Base-by-base conservation (phyloP, 1,284 basidiomycete species). In the Moesziomyces sp. region DNA sequence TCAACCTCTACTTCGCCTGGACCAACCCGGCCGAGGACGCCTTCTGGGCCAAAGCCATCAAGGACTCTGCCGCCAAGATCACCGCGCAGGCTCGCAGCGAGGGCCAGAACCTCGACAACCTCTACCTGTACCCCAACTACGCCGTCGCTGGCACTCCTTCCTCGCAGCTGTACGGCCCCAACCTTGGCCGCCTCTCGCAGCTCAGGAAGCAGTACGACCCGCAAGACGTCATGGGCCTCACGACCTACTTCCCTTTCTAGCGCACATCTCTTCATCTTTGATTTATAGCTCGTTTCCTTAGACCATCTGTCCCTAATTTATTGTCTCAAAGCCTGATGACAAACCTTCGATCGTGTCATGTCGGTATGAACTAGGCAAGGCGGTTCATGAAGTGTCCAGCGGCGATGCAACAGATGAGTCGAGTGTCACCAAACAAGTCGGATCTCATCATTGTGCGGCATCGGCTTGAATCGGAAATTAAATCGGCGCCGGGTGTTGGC, bases 1-100 rank as follows among this genome's bases (percentile, higher is more conserved):
- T 80, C 24, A 72, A 75, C 61, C 55, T 80, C 28, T 80, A 77
- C 65, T 77, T 76, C 51, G 58, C 67, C 23, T 80, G 78, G 78
- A 47, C 48, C 43, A 68, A 78, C 57, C 59, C 73, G 5, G 46
- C 47, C 16, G 67, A 80, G 18, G 78, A 80, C 43, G 63, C 38
- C 0, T 80, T 70, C 46, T 80, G 68, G 66, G 50, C 28, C 5
- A 46, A 57, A 5, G 74, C 66, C 14, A 74, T 79, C 51, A 73
- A 63, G 50, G 40, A 46, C 3, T 58, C 64, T 10, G 71, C 70
- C 10, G 49, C 51, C 19, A 53, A 66, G 48, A 69, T 79, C 46
- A 21, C 66, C 7, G 63, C 61, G 1, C 64, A 57, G 43, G 78
- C 78, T 8, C 51, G 38, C 19, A 48, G 24, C 35, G 78, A 80